Evolutionary conservation across 2,329 filamentous ascomycete species (phyloP).

Genomic region (Fusarium sp.): DNA sequence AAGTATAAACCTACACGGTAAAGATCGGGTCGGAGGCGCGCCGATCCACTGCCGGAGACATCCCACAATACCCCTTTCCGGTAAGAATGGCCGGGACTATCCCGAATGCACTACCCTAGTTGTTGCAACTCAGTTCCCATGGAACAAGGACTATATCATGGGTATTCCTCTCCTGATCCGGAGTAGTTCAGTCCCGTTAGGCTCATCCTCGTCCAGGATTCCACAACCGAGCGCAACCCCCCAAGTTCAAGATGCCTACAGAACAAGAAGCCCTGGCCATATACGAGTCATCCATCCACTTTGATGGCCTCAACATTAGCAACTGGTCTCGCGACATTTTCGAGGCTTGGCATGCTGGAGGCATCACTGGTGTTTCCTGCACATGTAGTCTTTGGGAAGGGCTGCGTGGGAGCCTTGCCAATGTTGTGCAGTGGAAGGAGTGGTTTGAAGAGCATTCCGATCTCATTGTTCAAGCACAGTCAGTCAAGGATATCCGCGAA

Average conservation of each 20-base stretch:
- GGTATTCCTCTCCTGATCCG: background rate
- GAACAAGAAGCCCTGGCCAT: slow-evolving; percentile 52
- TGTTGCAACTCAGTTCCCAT: background rate
- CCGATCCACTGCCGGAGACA: background rate
- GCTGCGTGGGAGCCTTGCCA: slow-evolving; percentile 52
- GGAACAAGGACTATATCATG: background rate
- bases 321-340: slow-evolving; percentile 55
- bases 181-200: background rate
- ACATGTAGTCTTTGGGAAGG: slow-evolving; percentile 56
- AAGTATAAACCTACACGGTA: background rate
- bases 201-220: background rate
- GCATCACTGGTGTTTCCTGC: slow-evolving; percentile 55
- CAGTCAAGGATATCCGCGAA: slow-evolving; percentile 50
- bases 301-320: slow-evolving; percentile 56
- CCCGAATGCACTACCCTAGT: background rate
- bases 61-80: background rate
- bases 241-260: slow-evolving; percentile 46
- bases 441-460: slow-evolving; percentile 56
- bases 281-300: slow-evolving; percentile 52
- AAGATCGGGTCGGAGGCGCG: background rate
- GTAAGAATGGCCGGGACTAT: background rate
- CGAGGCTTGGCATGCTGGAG: slow-evolving; percentile 52
- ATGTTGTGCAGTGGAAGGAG: slow-evolving; percentile 56
- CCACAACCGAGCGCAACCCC: background rate
- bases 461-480: slow-evolving; percentile 53